Base-by-base conservation (phyloP, 179 eudicot genomes). In the Dionaea muscipula region DNA sequence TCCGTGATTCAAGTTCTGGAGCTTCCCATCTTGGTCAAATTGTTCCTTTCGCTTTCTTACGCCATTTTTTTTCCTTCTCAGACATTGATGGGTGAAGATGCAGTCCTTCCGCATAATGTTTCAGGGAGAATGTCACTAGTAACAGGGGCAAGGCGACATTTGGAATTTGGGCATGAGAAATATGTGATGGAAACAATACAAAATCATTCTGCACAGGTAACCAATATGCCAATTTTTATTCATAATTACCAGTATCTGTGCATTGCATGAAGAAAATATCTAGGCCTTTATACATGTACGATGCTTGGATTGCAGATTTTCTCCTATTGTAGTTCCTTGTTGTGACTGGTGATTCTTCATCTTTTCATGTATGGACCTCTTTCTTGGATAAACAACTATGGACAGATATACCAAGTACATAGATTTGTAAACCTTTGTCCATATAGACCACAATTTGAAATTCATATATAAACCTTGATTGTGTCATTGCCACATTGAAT, bases 161-260 rank as follows among this genome's bases (percentile, higher is more conserved):
- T 91, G 46, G 94, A 91, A 63, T 80, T 81, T 84, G 98, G 98
- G 14, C 98, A 91, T 65, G 90, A 72, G 52, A 91, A 87, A 63
- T 78, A 84, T 66, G 67, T 91, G 14, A 68, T 78, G 52, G 98
- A 91, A 63, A 81, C 86, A 37, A 91, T 91, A 65, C 98, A 91
- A 64, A 82, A 78, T 75, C 98, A 91, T 74, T 95, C 94, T 40
- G 80, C 84, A 45, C 95, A 91, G 91, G 98, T 84, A 37, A 9
- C 11, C 15, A 8, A 26, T 45, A 19, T 22, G 17, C 3, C 19
- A 19, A 21, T 1, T n/a, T 39, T 43, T 15, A 43, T n/a, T 19
- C 15, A 38, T 13, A 2, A 11, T 38, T 38, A 2, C 12, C 14
- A 3, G 0, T 2, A 38, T 15, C 2, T 11, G 3, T 9, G 16